Percentiles rank a stretch among this genome's conserved stretches.
phyloP scores from a whole-genome alignment of 352 stramenopile species.

The Phytopythium oedochilum region DNA sequence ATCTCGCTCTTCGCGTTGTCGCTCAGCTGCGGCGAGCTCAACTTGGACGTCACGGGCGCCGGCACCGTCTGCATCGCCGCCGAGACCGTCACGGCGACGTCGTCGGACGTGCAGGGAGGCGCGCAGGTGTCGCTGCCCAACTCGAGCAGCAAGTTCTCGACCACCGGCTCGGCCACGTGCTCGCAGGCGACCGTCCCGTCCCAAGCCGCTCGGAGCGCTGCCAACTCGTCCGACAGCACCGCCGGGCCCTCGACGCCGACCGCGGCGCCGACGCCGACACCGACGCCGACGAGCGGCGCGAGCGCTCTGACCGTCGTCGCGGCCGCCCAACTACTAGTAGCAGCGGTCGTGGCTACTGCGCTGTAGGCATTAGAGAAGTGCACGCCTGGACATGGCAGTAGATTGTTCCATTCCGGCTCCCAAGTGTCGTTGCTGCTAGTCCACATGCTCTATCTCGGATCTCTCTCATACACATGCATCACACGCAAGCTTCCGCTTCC shows the following conservation, averaged over 20 bases:
- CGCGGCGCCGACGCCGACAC: no score
- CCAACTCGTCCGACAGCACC: no score
- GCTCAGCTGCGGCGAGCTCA: conserved; percentile 9
- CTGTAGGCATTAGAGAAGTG: no score
- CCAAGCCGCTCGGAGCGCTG: no score
- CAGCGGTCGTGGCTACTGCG: no score
- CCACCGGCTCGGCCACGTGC: conserved; percentile 17
- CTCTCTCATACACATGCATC: background rate
- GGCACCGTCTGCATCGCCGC: conserved; percentile 20
- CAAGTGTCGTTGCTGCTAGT: background rate
- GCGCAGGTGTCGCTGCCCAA: conserved; percentile 32
- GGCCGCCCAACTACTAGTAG: no score
- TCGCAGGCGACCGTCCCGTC: conserved; percentile 7
- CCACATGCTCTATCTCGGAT: background rate
- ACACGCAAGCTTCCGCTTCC: background rate
- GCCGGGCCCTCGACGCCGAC: no score
- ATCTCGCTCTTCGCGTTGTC: conserved; percentile 18
- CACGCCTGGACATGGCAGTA: no score
- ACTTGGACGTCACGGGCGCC: conserved; percentile 18
- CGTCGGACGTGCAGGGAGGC: conserved; percentile 13
- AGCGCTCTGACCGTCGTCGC: no score
- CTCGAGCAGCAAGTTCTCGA: conserved; percentile 18
- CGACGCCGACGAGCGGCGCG: no score
- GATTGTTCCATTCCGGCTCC: background rate
- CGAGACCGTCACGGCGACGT: conserved; percentile 11